These are phyloP conservation scores for Pseudogymnoascus verrucosus DNA, from an alignment of 2,329 filamentous ascomycete genomes.

Conservation along the genomic window DNA sequence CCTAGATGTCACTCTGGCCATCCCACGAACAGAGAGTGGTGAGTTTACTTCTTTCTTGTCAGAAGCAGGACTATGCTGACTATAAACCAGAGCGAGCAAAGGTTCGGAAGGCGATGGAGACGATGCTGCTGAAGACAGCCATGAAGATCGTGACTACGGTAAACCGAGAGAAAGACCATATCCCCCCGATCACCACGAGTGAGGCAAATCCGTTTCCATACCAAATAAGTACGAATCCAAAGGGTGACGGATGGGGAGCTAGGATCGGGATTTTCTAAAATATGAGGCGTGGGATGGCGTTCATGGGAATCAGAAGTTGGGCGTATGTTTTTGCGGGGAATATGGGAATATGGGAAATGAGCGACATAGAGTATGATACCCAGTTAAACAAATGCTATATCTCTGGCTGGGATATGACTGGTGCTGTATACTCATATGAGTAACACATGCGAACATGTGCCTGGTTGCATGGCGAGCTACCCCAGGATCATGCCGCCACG, in stretches of 20 bases:
- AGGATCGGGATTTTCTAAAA: constrained; percentile 55
- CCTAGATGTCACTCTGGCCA: constrained; percentile 85
- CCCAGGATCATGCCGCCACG: neutral
- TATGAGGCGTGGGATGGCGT: constrained; percentile 5
- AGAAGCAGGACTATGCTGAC: neutral
- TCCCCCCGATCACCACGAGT: constrained; percentile 89
- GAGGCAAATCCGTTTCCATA: constrained; percentile 93
- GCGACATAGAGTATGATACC: constrained; percentile 3
- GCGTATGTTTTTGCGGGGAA: neutral
- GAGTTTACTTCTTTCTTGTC: constrained; percentile 28
- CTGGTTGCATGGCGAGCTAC: neutral
- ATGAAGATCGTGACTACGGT: constrained; percentile 85
- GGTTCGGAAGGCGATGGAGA: constrained; percentile 83
- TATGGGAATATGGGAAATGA: constrained; percentile 3
- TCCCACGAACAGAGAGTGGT: constrained; percentile 83
- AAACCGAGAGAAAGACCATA: constrained; percentile 88
- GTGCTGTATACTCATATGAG: neutral
- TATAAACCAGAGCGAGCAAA: constrained; percentile 64
- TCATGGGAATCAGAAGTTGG: neutral
- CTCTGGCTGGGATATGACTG: constrained; percentile 3
- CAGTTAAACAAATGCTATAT: constrained; percentile 7
- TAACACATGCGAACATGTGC: constrained; percentile 1
- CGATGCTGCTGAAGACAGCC: constrained; percentile 75
- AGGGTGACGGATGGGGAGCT: constrained; percentile 69
- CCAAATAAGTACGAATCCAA: constrained; percentile 82